Evolutionary conservation across 169 alveolate genomes (phyloP).

Genomic region (Condylostoma magnum): DNA sequence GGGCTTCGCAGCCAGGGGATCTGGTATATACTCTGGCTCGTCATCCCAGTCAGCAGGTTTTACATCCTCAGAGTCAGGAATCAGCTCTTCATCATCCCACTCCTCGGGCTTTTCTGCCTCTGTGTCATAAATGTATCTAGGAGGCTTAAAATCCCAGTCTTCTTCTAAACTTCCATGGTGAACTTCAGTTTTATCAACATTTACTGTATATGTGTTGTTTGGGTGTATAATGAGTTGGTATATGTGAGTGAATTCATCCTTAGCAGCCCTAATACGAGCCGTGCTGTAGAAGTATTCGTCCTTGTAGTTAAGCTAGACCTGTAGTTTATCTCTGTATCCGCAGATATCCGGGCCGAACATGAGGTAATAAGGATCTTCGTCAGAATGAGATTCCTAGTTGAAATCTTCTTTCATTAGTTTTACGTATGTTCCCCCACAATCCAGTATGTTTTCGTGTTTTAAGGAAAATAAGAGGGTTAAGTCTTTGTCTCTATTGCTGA

Average conservation of each 20-base stretch:
- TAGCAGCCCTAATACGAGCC: background rate
- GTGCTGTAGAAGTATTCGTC: background rate
- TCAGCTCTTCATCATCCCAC: constrained; percentile 27
- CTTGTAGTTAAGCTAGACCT: constrained; percentile 23
- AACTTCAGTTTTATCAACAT: background rate
- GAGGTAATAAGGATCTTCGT: constrained; percentile 20
- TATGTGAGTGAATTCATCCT: constrained; percentile 19
- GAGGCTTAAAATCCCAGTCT: constrained; percentile 35
- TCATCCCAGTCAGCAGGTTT: constrained; percentile 38
- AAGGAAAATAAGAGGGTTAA: constrained; percentile 24
- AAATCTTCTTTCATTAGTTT: constrained; percentile 26
- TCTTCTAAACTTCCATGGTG: constrained; percentile 19
- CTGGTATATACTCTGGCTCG: constrained; percentile 10
- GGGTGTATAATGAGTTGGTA: constrained; percentile 25
- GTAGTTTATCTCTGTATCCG: constrained; percentile 6
- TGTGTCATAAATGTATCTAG: constrained; percentile 26
- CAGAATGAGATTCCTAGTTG: background rate
- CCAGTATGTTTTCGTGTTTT: constrained; percentile 4
- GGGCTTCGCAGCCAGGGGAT: constrained; percentile 27
- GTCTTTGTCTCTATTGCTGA: background rate
- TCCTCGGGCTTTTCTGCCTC: constrained; percentile 27
- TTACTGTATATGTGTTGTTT: constrained; percentile 27
- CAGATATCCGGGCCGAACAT: constrained; percentile 40
- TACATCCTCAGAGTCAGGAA: constrained; percentile 21
- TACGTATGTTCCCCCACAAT: constrained; percentile 33